Base-by-base conservation (phyloP, 2,329 filamentous ascomycete genomes). In the Colletotrichum navitas region DNA sequence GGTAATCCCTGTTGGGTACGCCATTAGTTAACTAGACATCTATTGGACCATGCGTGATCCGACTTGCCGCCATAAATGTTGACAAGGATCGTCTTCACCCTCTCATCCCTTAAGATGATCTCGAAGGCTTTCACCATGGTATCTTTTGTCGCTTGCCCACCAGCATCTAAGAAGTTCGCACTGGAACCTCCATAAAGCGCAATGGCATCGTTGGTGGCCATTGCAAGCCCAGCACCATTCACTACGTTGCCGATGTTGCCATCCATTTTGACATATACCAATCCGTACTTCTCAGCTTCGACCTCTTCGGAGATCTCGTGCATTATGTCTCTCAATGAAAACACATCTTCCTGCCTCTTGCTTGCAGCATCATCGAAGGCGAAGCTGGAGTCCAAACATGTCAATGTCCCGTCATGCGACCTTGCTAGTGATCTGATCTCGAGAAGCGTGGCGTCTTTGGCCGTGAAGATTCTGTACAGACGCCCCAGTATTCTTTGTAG, bases 191-290 rank as follows among this genome's bases (percentile, higher is more conserved):
- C 91, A 66, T 89, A 88, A 16, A 89, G 83, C 2, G 88, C 85
- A 1, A 97, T 88, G 0, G 93, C 92, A 79, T 97, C 94, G 71
- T 95, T 90, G 0, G 94, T 97, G 79, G 96, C 96, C 93, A 97
- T 96, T 0, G 94, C 94, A 1, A 97, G 87, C 0, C 94, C 94
- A 0, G 95, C 94, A 54, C 94, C 94, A 77, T 97, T 97, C 74
- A 97, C 94, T 74, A 97, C 85, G 0, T 93, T 97, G 47, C 94
- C 94, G 64, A 97, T 91, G 73, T 90, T 90, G 2, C 86, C 85
- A 1, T 80, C 75, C 68, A 87, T 81, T 76, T 89, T 91, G 74
- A 97, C 87, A 79, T 95, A 97, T 0, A 96, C 92, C 75, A 97
- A 94, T 4, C 93, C 93, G 69, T 91, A 84, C 69, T 87, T 85